Conservation (phyloP, 192 early-diverging fungal genomes). For the Coemansia sp. region DNA sequence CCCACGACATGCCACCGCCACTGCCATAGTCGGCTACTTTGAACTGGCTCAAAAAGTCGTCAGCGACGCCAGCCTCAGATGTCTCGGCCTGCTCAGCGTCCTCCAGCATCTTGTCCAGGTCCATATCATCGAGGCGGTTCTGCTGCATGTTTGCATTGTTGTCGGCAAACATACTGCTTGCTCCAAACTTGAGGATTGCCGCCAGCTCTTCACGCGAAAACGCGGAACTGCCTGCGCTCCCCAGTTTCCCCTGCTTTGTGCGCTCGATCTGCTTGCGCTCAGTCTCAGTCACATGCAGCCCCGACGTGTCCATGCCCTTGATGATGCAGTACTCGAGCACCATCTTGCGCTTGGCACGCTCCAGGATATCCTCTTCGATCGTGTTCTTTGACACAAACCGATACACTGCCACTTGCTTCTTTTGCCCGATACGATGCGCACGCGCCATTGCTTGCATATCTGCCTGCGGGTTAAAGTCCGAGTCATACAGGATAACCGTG, state of each 20-base stretch:
- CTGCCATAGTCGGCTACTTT: conserved; percentile 84
- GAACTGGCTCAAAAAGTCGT: conserved; percentile 96
- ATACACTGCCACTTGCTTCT: conserved; percentile 96
- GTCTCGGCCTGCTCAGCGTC: conserved; percentile 93
- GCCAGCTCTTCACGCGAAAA: conserved; percentile 89
- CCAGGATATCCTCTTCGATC: conserved; percentile 98
- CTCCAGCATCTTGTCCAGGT: conserved; percentile 96
- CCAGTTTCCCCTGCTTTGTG: conserved; percentile 51
- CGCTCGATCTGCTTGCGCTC: conserved; percentile 59
- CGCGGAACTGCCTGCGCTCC: conserved; percentile 48
- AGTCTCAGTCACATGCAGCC: conserved; percentile 63
- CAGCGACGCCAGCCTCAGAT: conserved; percentile 66
- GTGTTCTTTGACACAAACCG: conserved; percentile 96
- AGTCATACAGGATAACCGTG: conserved; percentile 96
- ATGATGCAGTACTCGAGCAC: conserved; percentile 99
- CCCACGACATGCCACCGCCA: conserved; percentile 76
- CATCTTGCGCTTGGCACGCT: conserved; percentile 99
- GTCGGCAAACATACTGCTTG: conserved; percentile 92
- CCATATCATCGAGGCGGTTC: conserved; percentile 89
- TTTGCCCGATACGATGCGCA: conserved; percentile 98
- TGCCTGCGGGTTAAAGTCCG: conserved; percentile 95
- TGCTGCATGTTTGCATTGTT: conserved; percentile 60
- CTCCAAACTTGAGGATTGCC: conserved; percentile 98
- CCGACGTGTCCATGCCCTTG: conserved; percentile 98
- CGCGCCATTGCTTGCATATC: conserved; percentile 98